Conservation (phyloP, 2,329 filamentous ascomycete genomes). For the Fusarium begoniae region DNA sequence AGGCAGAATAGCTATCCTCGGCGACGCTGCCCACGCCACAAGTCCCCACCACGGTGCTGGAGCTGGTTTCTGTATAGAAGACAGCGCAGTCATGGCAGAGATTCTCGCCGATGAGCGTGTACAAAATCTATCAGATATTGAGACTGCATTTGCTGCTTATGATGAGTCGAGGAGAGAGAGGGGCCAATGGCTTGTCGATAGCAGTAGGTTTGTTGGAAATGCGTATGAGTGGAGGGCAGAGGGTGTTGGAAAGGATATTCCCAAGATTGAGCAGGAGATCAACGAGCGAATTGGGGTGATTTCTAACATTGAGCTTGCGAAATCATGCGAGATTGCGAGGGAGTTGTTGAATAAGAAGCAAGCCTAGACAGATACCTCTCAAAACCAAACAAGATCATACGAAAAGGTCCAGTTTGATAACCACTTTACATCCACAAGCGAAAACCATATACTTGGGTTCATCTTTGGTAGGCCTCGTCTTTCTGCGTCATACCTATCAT, state of each 20-base stretch:
- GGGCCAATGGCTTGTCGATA: slow-evolving; percentile 59
- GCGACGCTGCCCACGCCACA: slow-evolving; percentile 71
- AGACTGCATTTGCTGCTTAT: slow-evolving; percentile 51
- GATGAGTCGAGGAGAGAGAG: slow-evolving; percentile 60
- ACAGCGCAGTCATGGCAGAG: slow-evolving; percentile 53
- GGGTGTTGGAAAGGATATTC: slow-evolving; percentile 25
- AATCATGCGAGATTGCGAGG: slow-evolving; percentile 3
- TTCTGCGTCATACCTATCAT: too few relatives aligned
- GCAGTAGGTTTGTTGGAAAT: slow-evolving; percentile 53
- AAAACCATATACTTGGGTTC: too few relatives aligned
- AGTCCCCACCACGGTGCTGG: slow-evolving; percentile 69
- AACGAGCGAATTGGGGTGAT: slow-evolving; percentile 24
- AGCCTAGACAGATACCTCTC: not conserved
- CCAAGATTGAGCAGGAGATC: slow-evolving; percentile 30
- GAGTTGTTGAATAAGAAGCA: not conserved
- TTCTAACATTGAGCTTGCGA: slow-evolving; percentile 16
- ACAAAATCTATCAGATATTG: slow-evolving; percentile 38
- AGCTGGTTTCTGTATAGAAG: slow-evolving; percentile 66
- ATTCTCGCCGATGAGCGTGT: slow-evolving; percentile 57
- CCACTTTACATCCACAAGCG: too few relatives aligned
- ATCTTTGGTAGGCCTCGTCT: too few relatives aligned
- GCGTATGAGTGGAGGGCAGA: slow-evolving; percentile 56
- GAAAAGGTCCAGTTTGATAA: too few relatives aligned
- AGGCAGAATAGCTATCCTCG: slow-evolving; percentile 59
- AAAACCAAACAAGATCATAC: not conserved